Evolutionary conservation across 2,329 filamentous ascomycete species (phyloP), one percentile per base, ranked within the genome.

Genomic region (Aspergillus japonicus): DNA sequence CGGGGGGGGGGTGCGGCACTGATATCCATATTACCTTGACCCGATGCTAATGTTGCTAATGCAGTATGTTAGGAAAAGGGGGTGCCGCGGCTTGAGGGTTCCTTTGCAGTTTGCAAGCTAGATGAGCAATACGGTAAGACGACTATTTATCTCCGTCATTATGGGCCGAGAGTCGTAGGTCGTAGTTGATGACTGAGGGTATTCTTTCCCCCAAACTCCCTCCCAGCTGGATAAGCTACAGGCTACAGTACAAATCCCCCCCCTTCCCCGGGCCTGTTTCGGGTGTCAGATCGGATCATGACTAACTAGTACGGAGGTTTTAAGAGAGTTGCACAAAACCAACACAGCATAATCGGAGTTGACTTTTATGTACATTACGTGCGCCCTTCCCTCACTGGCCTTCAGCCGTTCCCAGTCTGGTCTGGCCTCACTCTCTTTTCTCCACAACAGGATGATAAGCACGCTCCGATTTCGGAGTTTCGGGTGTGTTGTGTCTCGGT

Each of bases 381-480:
- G 14, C 33, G 2, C 4, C 33, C 33, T 16, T 35, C 14, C 33
- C 16, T 44, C 14, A 44, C 39, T 33, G 21, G 52, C 39, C 21
- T 24, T 35, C 33, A 29, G 26, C 26, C 26, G 26, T 35, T 35
- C 33, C 14, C 33, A 12, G 47, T 31, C 39, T 11, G 19, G 23
- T 3, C 23, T 29, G 35, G 39, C 35, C 14, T 12, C 21, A 10
- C 21, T 33, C 47, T 29, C 29, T 23, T 24, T 47, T 54, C 24
- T 33, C 26, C 26, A 54, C 39, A 19, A n/a, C 52, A 33, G 26
- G 14, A 35, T 48, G 58, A 59, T 56, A 59, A 48, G 53, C 16
- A 52, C 31, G 48, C 42, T 60, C 58, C 58, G 58, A 56, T 52
- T 12, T 31, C 58, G 58, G 58, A 60, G 48, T 47, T 47, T 21